phyloP scores from a whole-genome alignment of 2,329 filamentous ascomycete genomes.

The Pseudogymnoascus sp. region DNA sequence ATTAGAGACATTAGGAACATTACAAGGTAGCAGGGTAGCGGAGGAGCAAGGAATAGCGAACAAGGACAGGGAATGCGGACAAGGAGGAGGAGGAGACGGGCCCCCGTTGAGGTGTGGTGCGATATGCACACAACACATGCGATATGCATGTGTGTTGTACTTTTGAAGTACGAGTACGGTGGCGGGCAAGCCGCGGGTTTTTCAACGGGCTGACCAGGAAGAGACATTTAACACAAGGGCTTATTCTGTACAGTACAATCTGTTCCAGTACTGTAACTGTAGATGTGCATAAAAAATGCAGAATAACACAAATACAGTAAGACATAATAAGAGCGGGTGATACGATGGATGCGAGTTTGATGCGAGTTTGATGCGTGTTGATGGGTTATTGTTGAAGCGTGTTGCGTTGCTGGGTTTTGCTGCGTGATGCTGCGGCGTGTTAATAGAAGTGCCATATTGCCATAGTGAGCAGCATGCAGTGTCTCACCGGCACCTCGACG shows the following conservation, averaged over 20 bases:
- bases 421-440: neutral
- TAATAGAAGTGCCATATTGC: neutral
- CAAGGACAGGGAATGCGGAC: neutral
- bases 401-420: neutral
- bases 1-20: neutral
- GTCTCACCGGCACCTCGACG: neutral
- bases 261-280: neutral
- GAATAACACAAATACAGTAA: neutral
- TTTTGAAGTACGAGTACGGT: neutral
- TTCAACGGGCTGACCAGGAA: neutral
- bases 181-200: neutral
- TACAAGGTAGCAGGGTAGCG: neutral
- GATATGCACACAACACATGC: conserved; percentile 2
- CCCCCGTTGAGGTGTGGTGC: neutral
- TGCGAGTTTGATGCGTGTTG: no score
- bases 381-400: no score
- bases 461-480: neutral
- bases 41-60: neutral
- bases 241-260: no score
- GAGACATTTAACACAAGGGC: neutral
- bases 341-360: neutral
- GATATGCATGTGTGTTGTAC: neutral
- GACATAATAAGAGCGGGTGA: neutral
- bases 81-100: neutral
- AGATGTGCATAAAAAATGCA: neutral